Base-by-base conservation (phyloP, 140 eudicot species). In the Anethum foeniculum region DNA sequence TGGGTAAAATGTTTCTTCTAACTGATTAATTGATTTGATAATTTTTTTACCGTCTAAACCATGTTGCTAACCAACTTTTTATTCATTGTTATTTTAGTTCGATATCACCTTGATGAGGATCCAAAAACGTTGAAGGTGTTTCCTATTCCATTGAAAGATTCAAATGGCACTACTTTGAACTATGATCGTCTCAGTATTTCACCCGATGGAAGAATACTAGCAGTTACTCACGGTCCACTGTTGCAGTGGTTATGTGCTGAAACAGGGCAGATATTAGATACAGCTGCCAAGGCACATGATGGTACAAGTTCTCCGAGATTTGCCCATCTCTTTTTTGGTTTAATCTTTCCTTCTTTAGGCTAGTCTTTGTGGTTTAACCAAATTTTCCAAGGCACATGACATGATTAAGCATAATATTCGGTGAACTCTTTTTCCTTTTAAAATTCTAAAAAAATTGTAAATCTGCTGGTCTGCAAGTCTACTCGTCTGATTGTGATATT, bases 241-340 rank as follows among this genome's bases (percentile, higher is more conserved):
- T 81, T 95, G 85, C 99, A 95, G 80, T 95, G 99, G 99, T 85
- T 95, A 73, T 89, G 88, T 80, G 85, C 87, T 74, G 97, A 91
- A 82, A 90, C 97, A 47, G 99, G 99, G 46, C 74, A 91, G 85
- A 90, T 92, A 68, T 79, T 95, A 86, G 99, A 92, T 49, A 88
- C 97, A 27, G 97, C 97, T 86, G 96, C 93, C 41, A 92, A 91
- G 83, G 97, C 99, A 80, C 99, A 95, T 86, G 99, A 95, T 78
- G 97, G 99, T 92, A 92, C 80, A 76, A 44, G 30, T 79, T 34
- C 41, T 81, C 23, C 68, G 44, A 25, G 13, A 58, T 18, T 68
- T 67, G 3, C 18, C 3, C 69, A 51, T 51, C 34, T 15, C 11
- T 5, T 34, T 52, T 18, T 32, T 0, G n/a, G 23, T 30, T 77